phyloP scores from a whole-genome alignment of 306 rosid genomes.

The Acacia confusa region DNA sequence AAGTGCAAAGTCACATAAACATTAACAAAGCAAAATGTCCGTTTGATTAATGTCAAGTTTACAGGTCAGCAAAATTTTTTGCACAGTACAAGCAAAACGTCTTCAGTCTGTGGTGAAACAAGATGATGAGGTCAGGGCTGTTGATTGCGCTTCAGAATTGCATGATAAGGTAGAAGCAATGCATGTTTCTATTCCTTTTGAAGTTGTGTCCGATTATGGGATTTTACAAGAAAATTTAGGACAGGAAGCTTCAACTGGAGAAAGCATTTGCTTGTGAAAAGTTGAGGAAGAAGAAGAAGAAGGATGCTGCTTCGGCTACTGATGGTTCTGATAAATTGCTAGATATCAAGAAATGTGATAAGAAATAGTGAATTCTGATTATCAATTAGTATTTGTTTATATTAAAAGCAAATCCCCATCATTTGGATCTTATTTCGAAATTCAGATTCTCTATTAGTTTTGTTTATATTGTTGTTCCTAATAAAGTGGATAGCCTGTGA shows the following conservation, averaged over 20 bases:
- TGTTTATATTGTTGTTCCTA: not conserved
- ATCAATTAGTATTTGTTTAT: too few relatives aligned
- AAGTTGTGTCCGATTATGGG: not conserved
- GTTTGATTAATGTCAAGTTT: too few relatives aligned
- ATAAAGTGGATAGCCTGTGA: not conserved
- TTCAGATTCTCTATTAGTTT: not conserved
- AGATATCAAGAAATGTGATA: not conserved
- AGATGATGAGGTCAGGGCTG: not conserved
- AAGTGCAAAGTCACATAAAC: too few relatives aligned
- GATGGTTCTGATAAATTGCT: not conserved
- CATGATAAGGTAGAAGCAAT: not conserved
- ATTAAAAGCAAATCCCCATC: too few relatives aligned
- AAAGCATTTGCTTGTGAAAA: constrained; percentile 50
- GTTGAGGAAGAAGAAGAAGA: constrained; percentile 43
- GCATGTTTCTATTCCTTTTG: not conserved
- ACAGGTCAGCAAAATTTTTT: too few relatives aligned
- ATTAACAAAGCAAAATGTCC: too few relatives aligned
- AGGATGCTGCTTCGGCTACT: not conserved
- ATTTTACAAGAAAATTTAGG: not conserved
- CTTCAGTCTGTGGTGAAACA: not conserved
- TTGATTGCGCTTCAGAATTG: not conserved
- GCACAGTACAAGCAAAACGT: too few relatives aligned
- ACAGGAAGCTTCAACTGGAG: constrained; percentile 40
- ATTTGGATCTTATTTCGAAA: not conserved
- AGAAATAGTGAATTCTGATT: not conserved